Conservation (phyloP, 169 alveolate species). For the Plasmodium sp. region DNA sequence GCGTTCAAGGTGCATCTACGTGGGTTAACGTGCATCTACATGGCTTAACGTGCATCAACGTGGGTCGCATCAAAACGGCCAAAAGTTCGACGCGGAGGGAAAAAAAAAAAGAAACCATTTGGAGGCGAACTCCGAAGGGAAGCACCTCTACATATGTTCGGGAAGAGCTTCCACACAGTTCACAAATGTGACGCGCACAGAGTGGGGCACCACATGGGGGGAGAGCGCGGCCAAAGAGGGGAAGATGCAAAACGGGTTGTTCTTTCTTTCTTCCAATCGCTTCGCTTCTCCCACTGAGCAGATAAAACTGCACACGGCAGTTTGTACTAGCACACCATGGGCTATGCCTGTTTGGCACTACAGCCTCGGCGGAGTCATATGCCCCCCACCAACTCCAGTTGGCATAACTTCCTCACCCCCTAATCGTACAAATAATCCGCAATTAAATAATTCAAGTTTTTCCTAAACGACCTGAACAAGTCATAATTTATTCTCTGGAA, state of each 20-base stretch:
- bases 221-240: background rate
- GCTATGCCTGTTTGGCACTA: background rate
- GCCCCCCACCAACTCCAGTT: background rate
- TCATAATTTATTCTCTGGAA: constrained; percentile 62
- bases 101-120: background rate
- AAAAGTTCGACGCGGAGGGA: background rate
- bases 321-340: background rate
- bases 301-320: background rate
- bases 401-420: background rate
- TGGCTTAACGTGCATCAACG: background rate
- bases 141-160: background rate
- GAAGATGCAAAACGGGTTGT: background rate
- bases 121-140: background rate
- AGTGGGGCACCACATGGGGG: background rate
- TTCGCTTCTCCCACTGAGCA: background rate
- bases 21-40: background rate
- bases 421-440: constrained; percentile 38
- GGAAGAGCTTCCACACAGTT: background rate
- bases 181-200: background rate
- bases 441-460: constrained; percentile 57
- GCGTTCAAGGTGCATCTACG: background rate
- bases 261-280: background rate
- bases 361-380: background rate
- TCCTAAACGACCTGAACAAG: constrained; percentile 67
- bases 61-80: background rate